These are phyloP conservation scores for Incumbomyces lentus DNA, from an alignment of 2,329 filamentous ascomycete genomes.

Conservation along the genomic window DNA sequence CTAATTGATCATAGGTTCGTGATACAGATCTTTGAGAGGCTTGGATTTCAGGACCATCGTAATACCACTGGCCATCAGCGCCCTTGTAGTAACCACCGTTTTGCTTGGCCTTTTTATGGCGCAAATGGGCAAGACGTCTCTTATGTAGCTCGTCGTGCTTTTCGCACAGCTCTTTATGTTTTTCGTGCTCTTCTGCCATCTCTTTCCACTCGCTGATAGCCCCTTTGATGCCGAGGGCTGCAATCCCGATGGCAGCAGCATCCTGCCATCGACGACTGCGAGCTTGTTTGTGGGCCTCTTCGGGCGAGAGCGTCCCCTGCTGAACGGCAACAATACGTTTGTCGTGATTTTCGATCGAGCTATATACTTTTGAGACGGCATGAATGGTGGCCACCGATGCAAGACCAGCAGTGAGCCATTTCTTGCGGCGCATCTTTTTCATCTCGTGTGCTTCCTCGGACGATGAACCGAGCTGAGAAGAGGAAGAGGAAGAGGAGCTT, in stretches of 20 bases:
- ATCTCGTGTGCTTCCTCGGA: constrained; percentile 52
- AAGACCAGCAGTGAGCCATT: constrained; percentile 55
- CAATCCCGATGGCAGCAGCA: constrained; percentile 54
- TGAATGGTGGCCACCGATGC: constrained; percentile 60
- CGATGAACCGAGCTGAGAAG: constrained; percentile 44
- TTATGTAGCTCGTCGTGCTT: constrained; percentile 31
- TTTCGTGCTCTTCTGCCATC: constrained; percentile 51
- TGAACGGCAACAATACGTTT: constrained; percentile 49
- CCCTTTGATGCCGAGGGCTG: constrained; percentile 58
- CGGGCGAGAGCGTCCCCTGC: constrained; percentile 51
- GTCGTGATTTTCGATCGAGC: constrained; percentile 53
- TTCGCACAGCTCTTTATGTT: constrained; percentile 44
- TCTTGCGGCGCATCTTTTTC: constrained; percentile 57
- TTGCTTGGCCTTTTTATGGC: constrained; percentile 14
- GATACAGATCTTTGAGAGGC: not conserved
- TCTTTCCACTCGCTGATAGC: constrained; percentile 59
- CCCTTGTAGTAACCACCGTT: constrained; percentile 20
- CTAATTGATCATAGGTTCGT: constrained; percentile 2
- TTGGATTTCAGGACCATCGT: constrained; percentile 16
- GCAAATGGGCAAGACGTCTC: constrained; percentile 16
- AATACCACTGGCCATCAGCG: constrained; percentile 20
- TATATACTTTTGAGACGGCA: constrained; percentile 55
- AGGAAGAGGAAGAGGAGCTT: constrained; percentile 30
- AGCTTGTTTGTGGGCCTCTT: constrained; percentile 54
- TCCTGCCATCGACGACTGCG: constrained; percentile 55